Base-by-base conservation (phyloP, 1,139 yeast genomes). In the Kodamaea sp. region DNA sequence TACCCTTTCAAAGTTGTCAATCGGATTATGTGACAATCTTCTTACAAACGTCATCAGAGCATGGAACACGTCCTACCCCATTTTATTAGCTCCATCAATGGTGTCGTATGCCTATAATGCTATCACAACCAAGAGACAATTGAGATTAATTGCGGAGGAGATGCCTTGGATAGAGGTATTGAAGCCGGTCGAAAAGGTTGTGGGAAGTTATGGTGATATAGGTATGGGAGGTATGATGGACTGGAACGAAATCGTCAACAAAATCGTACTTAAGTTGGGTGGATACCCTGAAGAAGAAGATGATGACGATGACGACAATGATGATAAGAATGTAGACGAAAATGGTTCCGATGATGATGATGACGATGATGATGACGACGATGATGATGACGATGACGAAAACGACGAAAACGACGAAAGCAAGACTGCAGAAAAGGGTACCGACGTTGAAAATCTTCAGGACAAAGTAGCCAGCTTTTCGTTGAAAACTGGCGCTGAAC, bases 221-320 rank as follows among this genome's bases (percentile, higher is more conserved):
- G 97, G 96, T 22, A 86, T 84, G 90, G 92, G 94, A 25, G 94
- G 94, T 37, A 84, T 84, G 94, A 80, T 83, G 82, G 92, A 84
- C 52, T 82, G 84, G 76, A 86, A 87, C 60, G 96, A 89, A 59
- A 83, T 90, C 48, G 96, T 88, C 19, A 92, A 88, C 52, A 80
- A 78, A 53, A 78, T 87, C 41, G 95, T 87, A 3, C 68, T 82
- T 57, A 85, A 87, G 53, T 62, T 88, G 35, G 96, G 96, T 26
- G 95, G 96, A 0, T 86, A 86, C 58, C 96, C 95, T 1, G 87
- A 87, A n/a, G 89, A 78, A 8, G 90, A 81, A 1, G 89, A 83
- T 21, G 89, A 82, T 1, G 88, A 80, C 1, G 88, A 80, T 4
- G 87, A 81, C 1, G 80, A 76, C 3, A 75, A 76, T n/a, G 57